Evolutionary conservation across 768 basidiomycete genomes (phyloP).

Genomic region (Amanita phalloides): DNA sequence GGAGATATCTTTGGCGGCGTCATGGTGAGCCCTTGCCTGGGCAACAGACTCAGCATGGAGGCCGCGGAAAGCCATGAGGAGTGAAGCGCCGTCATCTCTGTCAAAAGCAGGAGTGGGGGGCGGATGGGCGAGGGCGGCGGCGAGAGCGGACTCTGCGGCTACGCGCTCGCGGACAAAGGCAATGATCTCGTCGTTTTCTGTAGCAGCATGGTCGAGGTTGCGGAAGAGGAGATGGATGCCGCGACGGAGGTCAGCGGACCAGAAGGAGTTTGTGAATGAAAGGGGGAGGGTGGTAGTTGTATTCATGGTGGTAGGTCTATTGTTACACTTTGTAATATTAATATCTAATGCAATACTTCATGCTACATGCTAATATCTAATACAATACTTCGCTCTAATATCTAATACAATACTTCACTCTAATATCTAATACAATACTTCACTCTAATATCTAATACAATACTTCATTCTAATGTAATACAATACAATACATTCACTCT

Average conservation of each 20-base stretch:
- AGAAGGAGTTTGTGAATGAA: constrained; percentile 87
- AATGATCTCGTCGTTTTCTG: constrained; percentile 77
- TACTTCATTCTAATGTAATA: no score
- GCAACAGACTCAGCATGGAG: constrained; percentile 60
- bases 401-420: no score
- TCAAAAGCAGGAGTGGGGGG: constrained; percentile 43
- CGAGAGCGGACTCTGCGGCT: constrained; percentile 56
- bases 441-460: no score
- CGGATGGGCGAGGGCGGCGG: constrained; percentile 43
- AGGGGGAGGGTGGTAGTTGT: constrained; percentile 64
- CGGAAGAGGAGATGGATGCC: constrained; percentile 71
- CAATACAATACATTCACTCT: no score
- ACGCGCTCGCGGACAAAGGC: constrained; percentile 67
- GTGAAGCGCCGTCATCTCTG: constrained; percentile 77
- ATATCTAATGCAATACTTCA: no score
- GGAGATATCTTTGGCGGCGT: constrained; percentile 64
- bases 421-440: no score
- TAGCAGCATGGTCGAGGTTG: constrained; percentile 67
- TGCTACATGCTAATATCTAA: no score
- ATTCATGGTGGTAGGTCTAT: no score
- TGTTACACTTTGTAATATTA: no score
- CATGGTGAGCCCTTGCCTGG: constrained; percentile 68
- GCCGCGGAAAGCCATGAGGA: constrained; percentile 71
- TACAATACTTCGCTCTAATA: no score
- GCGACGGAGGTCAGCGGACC: constrained; percentile 82